These are phyloP conservation scores for Fusarium foetens DNA, from an alignment of 2,329 filamentous ascomycete species.

Conservation along the genomic window DNA sequence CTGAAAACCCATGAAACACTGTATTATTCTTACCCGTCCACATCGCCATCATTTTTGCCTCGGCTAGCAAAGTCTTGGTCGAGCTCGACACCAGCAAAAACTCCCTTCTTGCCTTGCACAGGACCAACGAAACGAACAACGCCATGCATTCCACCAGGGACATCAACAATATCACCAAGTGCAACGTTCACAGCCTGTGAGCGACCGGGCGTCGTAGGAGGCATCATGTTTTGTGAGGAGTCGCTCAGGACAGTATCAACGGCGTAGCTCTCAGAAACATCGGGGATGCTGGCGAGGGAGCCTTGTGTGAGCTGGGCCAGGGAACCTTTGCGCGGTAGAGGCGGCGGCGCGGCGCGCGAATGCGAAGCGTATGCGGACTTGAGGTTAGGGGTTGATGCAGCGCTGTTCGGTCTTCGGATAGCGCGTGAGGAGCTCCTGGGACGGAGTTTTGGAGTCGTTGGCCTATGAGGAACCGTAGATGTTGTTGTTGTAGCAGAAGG, in stretches of 20 bases:
- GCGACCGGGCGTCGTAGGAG: constrained; percentile 65
- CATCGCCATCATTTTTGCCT: constrained; percentile 96
- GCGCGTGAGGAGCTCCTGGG: constrained; percentile 48
- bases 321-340: constrained; percentile 75
- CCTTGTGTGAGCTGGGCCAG: constrained; percentile 73
- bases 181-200: constrained; percentile 65
- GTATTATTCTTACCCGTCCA: constrained; percentile 79
- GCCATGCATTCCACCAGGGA: constrained; percentile 92
- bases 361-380: constrained; percentile 62
- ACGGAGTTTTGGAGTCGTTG: constrained; percentile 35
- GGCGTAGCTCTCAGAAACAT: constrained; percentile 72
- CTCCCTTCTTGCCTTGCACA: constrained; percentile 88
- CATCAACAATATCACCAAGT: constrained; percentile 87
- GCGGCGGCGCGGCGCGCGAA: constrained; percentile 58
- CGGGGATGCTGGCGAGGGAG: constrained; percentile 72
- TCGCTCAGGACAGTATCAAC: constrained; percentile 62
- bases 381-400: constrained; percentile 69
- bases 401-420: constrained; percentile 57
- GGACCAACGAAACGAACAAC: constrained; percentile 88
- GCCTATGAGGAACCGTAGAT: constrained; percentile 32
- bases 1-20: background rate
- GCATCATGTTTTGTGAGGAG: constrained; percentile 57
- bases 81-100: constrained; percentile 93
- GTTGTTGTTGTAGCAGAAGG: constrained; percentile 42
- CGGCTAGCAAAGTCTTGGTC: constrained; percentile 80